Percentiles rank a stretch among this genome's conserved stretches.
Conservation (phyloP, 2,329 filamentous ascomycete species). For the Diaporthe caulivora region DNA sequence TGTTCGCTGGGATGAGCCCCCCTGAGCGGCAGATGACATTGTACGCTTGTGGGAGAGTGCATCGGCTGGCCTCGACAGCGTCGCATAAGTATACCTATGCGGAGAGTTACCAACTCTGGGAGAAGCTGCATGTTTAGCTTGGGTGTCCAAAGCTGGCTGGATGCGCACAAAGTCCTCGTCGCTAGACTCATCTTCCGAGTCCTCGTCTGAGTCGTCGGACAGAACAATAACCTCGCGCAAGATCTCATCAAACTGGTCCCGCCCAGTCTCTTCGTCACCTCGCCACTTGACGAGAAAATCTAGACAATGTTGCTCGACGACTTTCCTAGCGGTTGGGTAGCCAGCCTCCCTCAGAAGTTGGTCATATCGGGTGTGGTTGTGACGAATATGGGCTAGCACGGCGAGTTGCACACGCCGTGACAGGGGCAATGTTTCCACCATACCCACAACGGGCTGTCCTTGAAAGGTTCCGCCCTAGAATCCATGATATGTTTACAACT, state of each 20-base stretch:
- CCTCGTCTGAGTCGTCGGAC: constrained; percentile 63
- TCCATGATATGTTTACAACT: constrained; percentile 27
- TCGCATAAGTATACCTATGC: not conserved
- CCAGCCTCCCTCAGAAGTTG: constrained; percentile 68
- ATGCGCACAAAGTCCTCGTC: constrained; percentile 46
- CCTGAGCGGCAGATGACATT: not conserved
- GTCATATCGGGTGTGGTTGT: constrained; percentile 76
- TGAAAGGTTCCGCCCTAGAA: constrained; percentile 62
- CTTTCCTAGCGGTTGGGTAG: constrained; percentile 71
- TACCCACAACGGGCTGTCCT: constrained; percentile 68
- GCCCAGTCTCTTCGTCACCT: constrained; percentile 76
- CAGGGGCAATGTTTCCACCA: constrained; percentile 67
- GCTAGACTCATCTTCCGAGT: constrained; percentile 52
- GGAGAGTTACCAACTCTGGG: not conserved
- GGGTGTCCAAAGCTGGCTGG: not conserved
- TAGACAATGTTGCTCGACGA: constrained; percentile 71
- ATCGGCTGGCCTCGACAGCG: not conserved
- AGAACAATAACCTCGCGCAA: constrained; percentile 76
- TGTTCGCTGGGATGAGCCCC: constrained; percentile 38
- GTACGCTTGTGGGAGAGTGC: not conserved
- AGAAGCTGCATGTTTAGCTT: not conserved
- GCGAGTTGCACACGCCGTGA: constrained; percentile 74
- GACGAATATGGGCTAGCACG: constrained; percentile 75
- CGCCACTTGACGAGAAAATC: constrained; percentile 79
- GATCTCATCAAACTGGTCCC: constrained; percentile 76